A percentile compares a stretch with the other conserved stretches of the same genome.
phyloP scores from a whole-genome alignment of 176 grass and related monocot genomes.

The Avena sativa region DNA sequence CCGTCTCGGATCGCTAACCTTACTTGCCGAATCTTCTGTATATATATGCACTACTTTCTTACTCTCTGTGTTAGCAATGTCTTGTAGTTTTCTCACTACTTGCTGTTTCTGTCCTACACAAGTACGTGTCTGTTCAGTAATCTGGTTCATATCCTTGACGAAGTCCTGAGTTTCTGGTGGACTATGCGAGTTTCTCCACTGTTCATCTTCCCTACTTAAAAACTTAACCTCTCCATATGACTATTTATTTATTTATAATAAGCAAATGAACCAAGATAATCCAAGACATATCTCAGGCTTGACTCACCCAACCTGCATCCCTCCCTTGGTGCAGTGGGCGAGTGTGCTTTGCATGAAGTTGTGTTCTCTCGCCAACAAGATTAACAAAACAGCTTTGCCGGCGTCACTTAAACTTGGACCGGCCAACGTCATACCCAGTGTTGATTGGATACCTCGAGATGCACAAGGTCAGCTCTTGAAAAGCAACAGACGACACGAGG shows the following conservation, averaged over 20 bases:
- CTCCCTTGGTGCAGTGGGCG: too few species aligned
- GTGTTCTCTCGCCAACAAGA: neutral
- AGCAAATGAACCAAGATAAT: too few species aligned
- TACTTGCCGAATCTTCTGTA: slow-evolving; percentile 16
- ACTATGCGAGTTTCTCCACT: neutral
- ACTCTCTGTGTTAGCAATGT: neutral
- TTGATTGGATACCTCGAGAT: neutral
- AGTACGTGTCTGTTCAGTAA: neutral
- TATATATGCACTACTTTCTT: slow-evolving; percentile 20
- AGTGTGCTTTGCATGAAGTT: neutral
- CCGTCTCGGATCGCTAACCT: slow-evolving; percentile 23
- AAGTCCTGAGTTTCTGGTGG: neutral
- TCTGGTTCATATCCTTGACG: neutral
- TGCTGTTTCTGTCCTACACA: neutral
- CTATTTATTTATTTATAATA: too few species aligned
- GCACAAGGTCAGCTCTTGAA: neutral
- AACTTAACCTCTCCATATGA: too few species aligned
- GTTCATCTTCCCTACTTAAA: too few species aligned
- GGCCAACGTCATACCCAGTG: neutral
- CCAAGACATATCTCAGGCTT: too few species aligned
- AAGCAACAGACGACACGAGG: neutral
- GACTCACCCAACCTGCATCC: too few species aligned
- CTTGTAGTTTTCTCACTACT: neutral
- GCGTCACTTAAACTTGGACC: neutral
- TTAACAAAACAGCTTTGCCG: neutral